Evolutionary conservation across 305 asterid genomes (phyloP), one percentile per base, ranked within the genome.

Genomic region (Fraxinus sp.): DNA sequence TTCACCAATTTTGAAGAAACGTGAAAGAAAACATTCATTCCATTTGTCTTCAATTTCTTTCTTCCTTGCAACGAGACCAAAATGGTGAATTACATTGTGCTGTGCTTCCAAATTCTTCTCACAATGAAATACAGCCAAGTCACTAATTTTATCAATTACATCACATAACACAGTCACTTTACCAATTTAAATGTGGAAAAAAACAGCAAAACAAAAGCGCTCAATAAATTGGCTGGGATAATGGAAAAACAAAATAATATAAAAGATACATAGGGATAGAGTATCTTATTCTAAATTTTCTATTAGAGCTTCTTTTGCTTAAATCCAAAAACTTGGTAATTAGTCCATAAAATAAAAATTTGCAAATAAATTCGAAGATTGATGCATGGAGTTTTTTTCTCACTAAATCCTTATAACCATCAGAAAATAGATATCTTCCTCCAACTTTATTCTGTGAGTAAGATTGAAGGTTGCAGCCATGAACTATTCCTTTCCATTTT

Each of bases 231-330:
- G 0, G 55, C 33, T 66, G 4, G 35, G n/a, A 26, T 11, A 26
- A 26, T 28, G 18, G 8, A 68, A 68, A 66, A 30, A 30, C 20
- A 8, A 26, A 68, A 33, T 28, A 11, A 68, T 68, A 68, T 68
- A 26, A 28, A 28, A 68, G 74, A 68, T 16, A 68, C 8, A 9
- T 26, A 68, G 18, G 20, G 74, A 30, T 26, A 26, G 18, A 26
- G 39, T 26, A 13, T 28, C 36, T 68, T 26, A 28, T 26, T 68
- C 18, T 68, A 16, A 68, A 11, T 64, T 59, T 20, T 62, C 72
- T 62, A 62, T 22, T 64, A 64, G 72, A 64, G 72, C 72, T 20
- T 20, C 72, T 64, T 64, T 24, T 22, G 77, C 77, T 79, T 32
- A 22, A 35, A 36, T 62, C 74, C 16, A 36, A 59, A 1, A 30